Conservation (phyloP, 805 yeast species). For the Cyberlindnera sargentensis region DNA sequence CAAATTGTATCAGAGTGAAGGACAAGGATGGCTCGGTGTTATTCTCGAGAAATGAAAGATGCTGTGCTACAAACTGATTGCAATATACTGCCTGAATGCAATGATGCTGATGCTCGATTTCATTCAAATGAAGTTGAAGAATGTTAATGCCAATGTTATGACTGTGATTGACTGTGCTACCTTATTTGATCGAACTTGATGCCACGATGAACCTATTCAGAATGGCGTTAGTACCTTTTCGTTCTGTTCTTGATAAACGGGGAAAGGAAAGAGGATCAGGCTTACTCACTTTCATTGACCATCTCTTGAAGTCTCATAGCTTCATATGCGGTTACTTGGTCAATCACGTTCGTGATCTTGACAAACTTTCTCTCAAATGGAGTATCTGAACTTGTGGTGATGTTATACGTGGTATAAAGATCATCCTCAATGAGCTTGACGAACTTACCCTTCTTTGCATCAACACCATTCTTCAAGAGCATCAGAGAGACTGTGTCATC, state of each 20-base stretch:
- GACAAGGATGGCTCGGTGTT: constrained; percentile 36
- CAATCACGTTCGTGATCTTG: constrained; percentile 17
- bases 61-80: too few relatives aligned
- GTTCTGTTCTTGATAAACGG: constrained; percentile 3
- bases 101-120: too few relatives aligned
- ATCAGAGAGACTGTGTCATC: constrained; percentile 36
- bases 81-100: too few relatives aligned
- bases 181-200: too few relatives aligned
- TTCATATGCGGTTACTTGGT: constrained; percentile 21
- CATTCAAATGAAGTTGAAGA: too few relatives aligned
- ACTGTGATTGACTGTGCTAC: too few relatives aligned
- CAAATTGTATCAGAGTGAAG: constrained; percentile 29
- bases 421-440: constrained; percentile 39
- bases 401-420: constrained; percentile 33
- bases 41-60: constrained; percentile 24
- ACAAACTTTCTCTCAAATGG: constrained; percentile 17
- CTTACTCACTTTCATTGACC: constrained; percentile 19
- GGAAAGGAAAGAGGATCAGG: not conserved
- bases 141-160: too few relatives aligned
- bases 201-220: too few relatives aligned
- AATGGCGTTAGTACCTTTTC: not conserved
- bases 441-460: constrained; percentile 40
- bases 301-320: constrained; percentile 17
- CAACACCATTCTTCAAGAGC: constrained; percentile 44
- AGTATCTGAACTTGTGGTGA: constrained; percentile 38